Evolutionary conservation across 495 filamentous ascomycete genomes (phyloP).

Genomic region (Trichoderma asperelloides): DNA sequence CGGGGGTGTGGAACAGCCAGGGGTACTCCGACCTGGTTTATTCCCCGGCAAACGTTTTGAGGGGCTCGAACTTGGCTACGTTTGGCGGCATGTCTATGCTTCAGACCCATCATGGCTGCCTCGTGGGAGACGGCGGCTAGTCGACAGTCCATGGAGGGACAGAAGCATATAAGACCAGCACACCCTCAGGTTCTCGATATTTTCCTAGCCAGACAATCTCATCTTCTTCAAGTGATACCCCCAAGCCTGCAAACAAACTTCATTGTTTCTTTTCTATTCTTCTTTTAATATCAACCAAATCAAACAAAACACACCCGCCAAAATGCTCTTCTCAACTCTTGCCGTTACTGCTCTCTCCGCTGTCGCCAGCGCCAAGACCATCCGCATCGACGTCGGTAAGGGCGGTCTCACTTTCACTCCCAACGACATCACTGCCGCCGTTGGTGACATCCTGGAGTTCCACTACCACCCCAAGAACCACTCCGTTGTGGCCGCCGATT

Average conservation of each 20-base stretch:
- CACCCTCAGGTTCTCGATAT: not conserved
- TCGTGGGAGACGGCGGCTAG: not conserved
- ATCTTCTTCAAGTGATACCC: not conserved
- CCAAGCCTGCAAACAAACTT: not conserved
- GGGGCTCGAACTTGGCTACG: not conserved
- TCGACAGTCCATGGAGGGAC: not conserved
- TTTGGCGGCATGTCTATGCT: not conserved
- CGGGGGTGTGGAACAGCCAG: not conserved
- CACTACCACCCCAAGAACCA: slow-evolving; percentile 48
- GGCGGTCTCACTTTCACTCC: slow-evolving; percentile 39
- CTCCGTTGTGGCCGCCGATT: slow-evolving; percentile 42
- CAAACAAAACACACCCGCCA: not conserved
- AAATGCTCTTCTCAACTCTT: slow-evolving; percentile 9
- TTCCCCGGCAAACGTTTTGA: not conserved
- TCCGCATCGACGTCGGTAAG: slow-evolving; percentile 25
- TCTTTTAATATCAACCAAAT: not conserved
- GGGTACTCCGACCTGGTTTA: not conserved
- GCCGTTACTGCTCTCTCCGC: slow-evolving; percentile 11
- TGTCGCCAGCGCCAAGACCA: slow-evolving; percentile 17
- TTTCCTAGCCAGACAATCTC: not conserved
- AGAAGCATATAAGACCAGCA: slow-evolving; percentile 3
- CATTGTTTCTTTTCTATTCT: not conserved
- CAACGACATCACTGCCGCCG: slow-evolving; percentile 34
- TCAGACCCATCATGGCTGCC: not conserved
- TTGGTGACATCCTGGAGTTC: slow-evolving; percentile 43